phyloP scores from a whole-genome alignment of 2,329 filamentous ascomycete genomes.

The Ceratocystis destructans region DNA sequence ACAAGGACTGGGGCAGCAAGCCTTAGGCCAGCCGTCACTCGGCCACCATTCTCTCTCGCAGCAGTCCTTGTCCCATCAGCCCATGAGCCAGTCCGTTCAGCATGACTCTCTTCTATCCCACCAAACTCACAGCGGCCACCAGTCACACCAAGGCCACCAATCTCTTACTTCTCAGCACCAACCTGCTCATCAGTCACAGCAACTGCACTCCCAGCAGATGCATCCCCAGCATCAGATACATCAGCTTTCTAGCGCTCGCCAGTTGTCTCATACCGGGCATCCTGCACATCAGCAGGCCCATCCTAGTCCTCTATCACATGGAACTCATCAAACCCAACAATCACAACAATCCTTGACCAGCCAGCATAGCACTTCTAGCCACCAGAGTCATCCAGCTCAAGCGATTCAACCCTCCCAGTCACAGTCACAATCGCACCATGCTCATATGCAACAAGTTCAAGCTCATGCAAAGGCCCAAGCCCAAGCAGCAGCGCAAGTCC shows the following conservation, averaged over 20 bases:
- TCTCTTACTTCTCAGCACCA: conserved; percentile 24
- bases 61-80: conserved; percentile 15
- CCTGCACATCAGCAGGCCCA: conserved; percentile 17
- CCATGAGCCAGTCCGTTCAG: conserved; percentile 28
- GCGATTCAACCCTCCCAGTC: conserved; percentile 23
- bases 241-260: conserved; percentile 14
- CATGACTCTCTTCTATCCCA: conserved; percentile 34
- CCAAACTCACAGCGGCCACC: conserved; percentile 28
- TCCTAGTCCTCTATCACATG: conserved; percentile 13
- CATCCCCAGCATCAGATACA: conserved; percentile 16
- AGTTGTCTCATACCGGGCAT: conserved; percentile 15
- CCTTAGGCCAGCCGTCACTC: conserved; percentile 6
- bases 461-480: conserved; percentile 14
- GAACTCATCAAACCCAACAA: conserved; percentile 18
- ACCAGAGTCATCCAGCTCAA: conserved; percentile 21
- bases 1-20: conserved; percentile 19
- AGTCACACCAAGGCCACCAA: conserved; percentile 23
- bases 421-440: conserved; percentile 21
- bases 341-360: conserved; percentile 18
- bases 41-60: conserved; percentile 12
- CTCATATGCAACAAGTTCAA: conserved; percentile 15
- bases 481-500: conserved; percentile 10
- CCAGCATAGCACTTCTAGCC: conserved; percentile 19
- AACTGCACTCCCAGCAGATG: conserved; percentile 13
- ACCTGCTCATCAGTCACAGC: conserved; percentile 15